Percentiles rank a stretch among this genome's conserved stretches.
phyloP scores from a whole-genome alignment of 2,329 filamentous ascomycete species.

The Aspergillus cejpii region DNA sequence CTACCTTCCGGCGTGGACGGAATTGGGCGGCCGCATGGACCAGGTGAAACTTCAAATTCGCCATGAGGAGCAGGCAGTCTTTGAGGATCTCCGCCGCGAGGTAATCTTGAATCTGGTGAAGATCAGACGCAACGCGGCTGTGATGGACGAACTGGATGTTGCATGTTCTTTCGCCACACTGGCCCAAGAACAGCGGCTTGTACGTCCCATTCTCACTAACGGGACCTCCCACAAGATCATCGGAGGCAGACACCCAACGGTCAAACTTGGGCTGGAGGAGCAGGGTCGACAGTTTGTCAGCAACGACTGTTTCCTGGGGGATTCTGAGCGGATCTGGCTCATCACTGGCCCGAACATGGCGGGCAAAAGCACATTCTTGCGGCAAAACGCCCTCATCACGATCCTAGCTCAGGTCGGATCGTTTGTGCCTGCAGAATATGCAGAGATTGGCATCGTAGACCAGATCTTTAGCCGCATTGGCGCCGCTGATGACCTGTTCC shows the following conservation, averaged over 20 bases:
- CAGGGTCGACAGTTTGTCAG: slow-evolving; percentile 74
- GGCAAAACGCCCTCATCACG: slow-evolving; percentile 90
- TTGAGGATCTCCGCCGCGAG: slow-evolving; percentile 63
- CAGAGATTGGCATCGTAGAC: slow-evolving; percentile 85
- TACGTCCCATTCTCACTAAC: slow-evolving; percentile 64
- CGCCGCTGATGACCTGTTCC: slow-evolving; percentile 89
- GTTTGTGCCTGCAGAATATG: slow-evolving; percentile 83
- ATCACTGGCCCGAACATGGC: slow-evolving; percentile 94
- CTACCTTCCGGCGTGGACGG: slow-evolving; percentile 75
- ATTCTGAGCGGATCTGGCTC: slow-evolving; percentile 61
- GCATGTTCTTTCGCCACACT: slow-evolving; percentile 76
- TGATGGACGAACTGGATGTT: slow-evolving; percentile 90
- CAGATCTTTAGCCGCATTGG: slow-evolving; percentile 91
- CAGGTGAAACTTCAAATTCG: slow-evolving; percentile 70
- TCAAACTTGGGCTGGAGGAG: slow-evolving; percentile 72
- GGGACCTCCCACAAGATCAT: slow-evolving; percentile 65
- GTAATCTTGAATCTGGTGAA: slow-evolving; percentile 78
- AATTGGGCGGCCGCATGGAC: slow-evolving; percentile 72
- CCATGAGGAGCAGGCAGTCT: slow-evolving; percentile 74
- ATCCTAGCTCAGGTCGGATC: slow-evolving; percentile 88
- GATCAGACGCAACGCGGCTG: slow-evolving; percentile 79
- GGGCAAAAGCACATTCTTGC: slow-evolving; percentile 90
- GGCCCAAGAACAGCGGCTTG: slow-evolving; percentile 65
- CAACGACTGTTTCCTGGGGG: slow-evolving; percentile 82
- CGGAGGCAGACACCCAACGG: slow-evolving; percentile 84